These are phyloP conservation scores for Singerocomus inundabilis DNA, from an alignment of 1,284 basidiomycete species.

Conservation along the genomic window DNA sequence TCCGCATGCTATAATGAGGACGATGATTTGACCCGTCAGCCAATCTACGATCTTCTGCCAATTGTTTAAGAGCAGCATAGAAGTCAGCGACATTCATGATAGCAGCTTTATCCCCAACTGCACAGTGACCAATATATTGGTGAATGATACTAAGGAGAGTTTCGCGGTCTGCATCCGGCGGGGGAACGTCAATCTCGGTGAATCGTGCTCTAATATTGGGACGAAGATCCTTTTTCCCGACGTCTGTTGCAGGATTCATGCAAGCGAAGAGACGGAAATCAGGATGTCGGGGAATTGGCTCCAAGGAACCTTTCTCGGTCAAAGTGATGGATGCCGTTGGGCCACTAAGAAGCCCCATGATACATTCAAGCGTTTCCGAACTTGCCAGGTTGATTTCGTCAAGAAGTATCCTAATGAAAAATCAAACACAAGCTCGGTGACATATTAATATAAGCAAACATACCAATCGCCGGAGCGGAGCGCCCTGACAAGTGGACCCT, in stretches of 20 bases:
- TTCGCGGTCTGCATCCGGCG: slow-evolving; percentile 91
- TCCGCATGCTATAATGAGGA: slow-evolving; percentile 99
- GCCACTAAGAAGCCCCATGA: slow-evolving; percentile 85
- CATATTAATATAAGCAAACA: slow-evolving; percentile 25
- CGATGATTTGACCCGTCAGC: slow-evolving; percentile 93
- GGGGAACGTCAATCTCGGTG: slow-evolving; percentile 93
- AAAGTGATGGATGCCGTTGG: slow-evolving; percentile 87
- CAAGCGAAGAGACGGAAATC: slow-evolving; percentile 98
- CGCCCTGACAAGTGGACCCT: slow-evolving; percentile 95
- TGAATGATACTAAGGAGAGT: slow-evolving; percentile 86
- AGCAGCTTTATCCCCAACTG: slow-evolving; percentile 84
- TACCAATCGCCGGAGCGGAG: slow-evolving; percentile 90
- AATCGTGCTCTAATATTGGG: slow-evolving; percentile 89
- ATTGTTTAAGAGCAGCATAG: slow-evolving; percentile 80
- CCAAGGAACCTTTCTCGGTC: slow-evolving; percentile 91
- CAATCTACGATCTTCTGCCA: slow-evolving; percentile 79
- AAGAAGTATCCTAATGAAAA: slow-evolving; percentile 73
- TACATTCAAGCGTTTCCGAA: slow-evolving; percentile 92
- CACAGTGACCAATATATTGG: slow-evolving; percentile 87
- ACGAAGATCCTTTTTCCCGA: slow-evolving; percentile 97
- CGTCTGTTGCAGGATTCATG: slow-evolving; percentile 99
- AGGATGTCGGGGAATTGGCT: slow-evolving; percentile 88
- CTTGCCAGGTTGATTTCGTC: slow-evolving; percentile 97
- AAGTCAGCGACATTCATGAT: slow-evolving; percentile 93
- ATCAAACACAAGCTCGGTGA: slow-evolving; percentile 2